Evolutionary conservation across 768 basidiomycete species (phyloP).

Genomic region (Podaxis rugospora): DNA sequence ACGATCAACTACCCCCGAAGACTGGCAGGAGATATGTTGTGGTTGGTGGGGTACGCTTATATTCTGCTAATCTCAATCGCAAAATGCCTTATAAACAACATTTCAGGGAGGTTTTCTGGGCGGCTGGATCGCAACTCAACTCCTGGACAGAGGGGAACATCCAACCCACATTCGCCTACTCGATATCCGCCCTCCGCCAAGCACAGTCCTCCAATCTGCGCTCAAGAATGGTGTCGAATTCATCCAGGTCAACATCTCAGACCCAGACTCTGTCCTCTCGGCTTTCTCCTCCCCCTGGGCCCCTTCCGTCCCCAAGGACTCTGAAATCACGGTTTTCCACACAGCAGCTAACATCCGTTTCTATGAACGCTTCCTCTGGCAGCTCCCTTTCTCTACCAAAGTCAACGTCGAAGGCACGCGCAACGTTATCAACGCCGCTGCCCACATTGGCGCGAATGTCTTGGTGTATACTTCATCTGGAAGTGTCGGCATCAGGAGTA

Average conservation of each 20-base stretch:
- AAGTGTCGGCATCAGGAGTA: slow-evolving; percentile 52
- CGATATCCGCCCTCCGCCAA: slow-evolving; percentile 60
- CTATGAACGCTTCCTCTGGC: slow-evolving; percentile 54
- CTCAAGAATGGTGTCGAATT: slow-evolving; percentile 50
- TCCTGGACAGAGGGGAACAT: slow-evolving; percentile 69
- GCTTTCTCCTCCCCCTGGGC: slow-evolving; percentile 70
- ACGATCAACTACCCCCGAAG: slow-evolving; percentile 51
- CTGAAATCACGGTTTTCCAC: slow-evolving; percentile 65
- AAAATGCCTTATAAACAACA: not conserved
- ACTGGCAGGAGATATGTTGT: slow-evolving; percentile 76
- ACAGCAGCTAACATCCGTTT: slow-evolving; percentile 77
- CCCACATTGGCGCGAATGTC: slow-evolving; percentile 46
- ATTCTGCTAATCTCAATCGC: not conserved
- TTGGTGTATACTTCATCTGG: slow-evolving; percentile 75
- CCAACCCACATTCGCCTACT: slow-evolving; percentile 59
- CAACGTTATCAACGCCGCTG: slow-evolving; percentile 61
- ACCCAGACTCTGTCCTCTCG: slow-evolving; percentile 45
- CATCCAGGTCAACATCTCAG: slow-evolving; percentile 53
- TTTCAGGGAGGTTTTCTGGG: slow-evolving; percentile 69
- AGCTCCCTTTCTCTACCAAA: slow-evolving; percentile 49
- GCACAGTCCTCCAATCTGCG: slow-evolving; percentile 51
- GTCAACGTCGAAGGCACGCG: slow-evolving; percentile 68
- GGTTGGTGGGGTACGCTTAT: slow-evolving; percentile 60
- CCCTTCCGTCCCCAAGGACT: slow-evolving; percentile 15
- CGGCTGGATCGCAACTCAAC: slow-evolving; percentile 70